Evolutionary conservation across 2,329 filamentous ascomycete genomes (phyloP).

Genomic region (Stagonosporopsis rhizophila): DNA sequence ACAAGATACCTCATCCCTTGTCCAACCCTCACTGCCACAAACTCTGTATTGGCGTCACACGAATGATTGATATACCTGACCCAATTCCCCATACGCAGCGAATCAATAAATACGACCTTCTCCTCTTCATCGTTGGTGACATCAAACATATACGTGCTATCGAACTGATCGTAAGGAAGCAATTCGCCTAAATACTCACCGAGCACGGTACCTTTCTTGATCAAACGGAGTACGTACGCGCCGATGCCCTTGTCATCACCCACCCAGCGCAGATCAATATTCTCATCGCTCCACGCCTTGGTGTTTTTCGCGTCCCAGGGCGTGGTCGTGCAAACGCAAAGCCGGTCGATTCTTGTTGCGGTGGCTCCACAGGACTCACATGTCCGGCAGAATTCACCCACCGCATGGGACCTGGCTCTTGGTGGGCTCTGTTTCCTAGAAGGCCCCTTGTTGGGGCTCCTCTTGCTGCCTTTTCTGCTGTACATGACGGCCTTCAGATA

Average conservation of each 20-base stretch:
- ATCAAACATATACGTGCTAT: neutral
- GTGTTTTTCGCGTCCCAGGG: neutral
- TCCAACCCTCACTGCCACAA: neutral
- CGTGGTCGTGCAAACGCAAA: neutral
- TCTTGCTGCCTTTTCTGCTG: neutral
- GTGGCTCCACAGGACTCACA: neutral
- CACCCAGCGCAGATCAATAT: neutral
- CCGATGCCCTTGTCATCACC: neutral
- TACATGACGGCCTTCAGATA: neutral
- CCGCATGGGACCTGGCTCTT: neutral
- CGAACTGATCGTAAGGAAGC: neutral
- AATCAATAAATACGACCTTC: neutral
- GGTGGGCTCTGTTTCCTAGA: neutral
- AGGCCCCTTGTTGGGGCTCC: neutral
- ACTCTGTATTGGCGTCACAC: neutral
- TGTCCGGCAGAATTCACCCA: neutral
- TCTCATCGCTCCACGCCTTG: neutral
- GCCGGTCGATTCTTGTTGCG: neutral
- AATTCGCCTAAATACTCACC: conserved; percentile 14
- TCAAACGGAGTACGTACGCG: neutral
- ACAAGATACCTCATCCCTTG: neutral
- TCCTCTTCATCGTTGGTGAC: neutral
- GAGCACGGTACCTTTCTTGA: neutral
- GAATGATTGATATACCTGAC: conserved; percentile 5
- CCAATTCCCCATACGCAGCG: neutral